A percentile compares a stretch with the other conserved stretches of the same genome.
Evolutionary conservation across 192 early-diverging fungal genomes (phyloP).

Genomic region (Coemansia sp.): DNA sequence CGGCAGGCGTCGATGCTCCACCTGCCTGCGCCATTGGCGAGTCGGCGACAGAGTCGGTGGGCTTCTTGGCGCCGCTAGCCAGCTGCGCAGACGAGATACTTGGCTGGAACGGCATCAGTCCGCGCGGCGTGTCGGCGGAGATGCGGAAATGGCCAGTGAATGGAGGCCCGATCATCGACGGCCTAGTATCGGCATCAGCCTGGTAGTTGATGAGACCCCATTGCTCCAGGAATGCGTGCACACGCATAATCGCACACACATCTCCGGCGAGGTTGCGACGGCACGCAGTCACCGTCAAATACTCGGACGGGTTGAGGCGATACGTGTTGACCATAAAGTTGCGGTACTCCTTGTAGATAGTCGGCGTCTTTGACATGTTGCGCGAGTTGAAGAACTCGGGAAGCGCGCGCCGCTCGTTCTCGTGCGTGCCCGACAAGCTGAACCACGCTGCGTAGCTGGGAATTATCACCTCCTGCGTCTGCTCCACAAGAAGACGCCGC

Average conservation of each 20-base stretch:
- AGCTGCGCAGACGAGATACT: constrained; percentile 33
- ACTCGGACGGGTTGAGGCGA: constrained; percentile 92
- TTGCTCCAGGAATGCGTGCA: constrained; percentile 98
- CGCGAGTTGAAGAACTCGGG: constrained; percentile 96
- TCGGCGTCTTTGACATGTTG: constrained; percentile 91
- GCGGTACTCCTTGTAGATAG: constrained; percentile 91
- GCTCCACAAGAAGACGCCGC: constrained; percentile 63
- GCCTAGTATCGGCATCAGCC: constrained; percentile 89
- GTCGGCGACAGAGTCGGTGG: constrained; percentile 21
- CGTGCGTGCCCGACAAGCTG: constrained; percentile 72
- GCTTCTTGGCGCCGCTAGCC: constrained; percentile 14
- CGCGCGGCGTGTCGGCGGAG: constrained; percentile 93
- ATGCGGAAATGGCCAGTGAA: constrained; percentile 97
- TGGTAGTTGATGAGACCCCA: constrained; percentile 99
- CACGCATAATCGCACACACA: constrained; percentile 97
- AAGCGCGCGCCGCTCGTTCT: constrained; percentile 83
- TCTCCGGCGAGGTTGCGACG: constrained; percentile 95
- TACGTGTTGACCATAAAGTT: constrained; percentile 99
- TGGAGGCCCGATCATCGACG: constrained; percentile 88
- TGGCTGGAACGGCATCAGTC: constrained; percentile 86
- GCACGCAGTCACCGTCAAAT: constrained; percentile 97
- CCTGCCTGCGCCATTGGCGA: neutral
- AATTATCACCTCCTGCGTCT: constrained; percentile 70
- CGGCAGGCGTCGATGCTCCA: constrained; percentile 16
- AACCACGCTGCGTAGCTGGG: constrained; percentile 98